Evolutionary conservation across 2,329 filamentous ascomycete species (phyloP), one percentile per base, ranked within the genome.

Genomic region (Venturia asperata): DNA sequence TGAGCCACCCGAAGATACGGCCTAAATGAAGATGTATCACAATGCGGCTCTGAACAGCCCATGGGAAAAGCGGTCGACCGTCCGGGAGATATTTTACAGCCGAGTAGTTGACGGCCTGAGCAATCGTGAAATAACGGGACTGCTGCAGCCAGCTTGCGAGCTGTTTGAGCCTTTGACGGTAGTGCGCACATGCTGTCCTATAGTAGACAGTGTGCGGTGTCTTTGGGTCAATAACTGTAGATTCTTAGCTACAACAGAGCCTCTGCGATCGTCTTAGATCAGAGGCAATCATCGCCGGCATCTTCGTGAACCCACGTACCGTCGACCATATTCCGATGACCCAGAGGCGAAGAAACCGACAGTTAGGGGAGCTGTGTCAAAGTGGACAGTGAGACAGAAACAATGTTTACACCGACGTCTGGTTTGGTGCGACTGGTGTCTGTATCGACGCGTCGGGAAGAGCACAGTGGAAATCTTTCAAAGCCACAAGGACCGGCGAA

Each of bases 311-410:
- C 15, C 3, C n/a, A 52, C 3, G n/a, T 15, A 24, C 21, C n/a
- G 19, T 19, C 13, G 4, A 5, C 15, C 27, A 37, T 17, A 27
- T 17, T 19, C 27, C 27, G 6, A 56, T 7, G 6, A 37, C 4
- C 24, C 30, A 30, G 17, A 17, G 27, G 17, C 30, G 30, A 56
- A 21, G 6, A 56, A 27, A 58, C 17, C 52, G 15, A 27, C 52
- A 58, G 52, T 58, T 17, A 58, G 27, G 17, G 52, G 15, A 37
- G 2, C 24, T 19, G 52, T 58, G 19, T 58, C 52, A 58, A 58
- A 37, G 17, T 56, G 27, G 17, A 37, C 52, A 58, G 11, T 58
- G 52, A 58, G 52, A 58, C 52, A 9, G 30, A 58, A 58, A 58
- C 27, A 37, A 19, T 9, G 52, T 58, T 58, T 58, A 58, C 11